Conservation (phyloP, 2,329 filamentous ascomycete genomes). For the Monosporascus sp. region DNA sequence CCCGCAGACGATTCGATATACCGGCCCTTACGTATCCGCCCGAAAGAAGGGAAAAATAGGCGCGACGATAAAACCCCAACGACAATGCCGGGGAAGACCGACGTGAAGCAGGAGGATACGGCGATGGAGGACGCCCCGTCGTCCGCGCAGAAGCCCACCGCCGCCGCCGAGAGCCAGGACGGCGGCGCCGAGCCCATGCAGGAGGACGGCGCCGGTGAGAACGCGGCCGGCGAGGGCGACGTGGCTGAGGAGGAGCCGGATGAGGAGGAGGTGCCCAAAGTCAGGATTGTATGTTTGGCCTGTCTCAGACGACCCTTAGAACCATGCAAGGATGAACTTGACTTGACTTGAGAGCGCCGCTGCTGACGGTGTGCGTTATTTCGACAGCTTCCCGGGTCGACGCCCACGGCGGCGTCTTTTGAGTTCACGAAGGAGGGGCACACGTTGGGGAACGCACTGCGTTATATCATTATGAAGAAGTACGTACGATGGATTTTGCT, state of each 20-base stretch:
- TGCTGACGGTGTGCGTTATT: background rate
- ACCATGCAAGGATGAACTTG: background rate
- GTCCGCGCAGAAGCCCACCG: conserved; percentile 23
- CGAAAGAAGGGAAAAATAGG: background rate
- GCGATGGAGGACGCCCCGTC: conserved; percentile 26
- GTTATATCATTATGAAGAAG: conserved; percentile 99
- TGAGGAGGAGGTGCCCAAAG: conserved; percentile 50
- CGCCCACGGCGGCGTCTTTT: conserved; percentile 86
- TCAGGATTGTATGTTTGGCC: conserved; percentile 52
- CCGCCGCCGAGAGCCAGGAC: conserved; percentile 43
- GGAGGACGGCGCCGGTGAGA: conserved; percentile 23
- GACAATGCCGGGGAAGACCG: conserved; percentile 21
- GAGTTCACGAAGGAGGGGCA: conserved; percentile 93
- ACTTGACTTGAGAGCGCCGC: background rate
- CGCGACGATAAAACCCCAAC: background rate
- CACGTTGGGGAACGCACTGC: conserved; percentile 87
- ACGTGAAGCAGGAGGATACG: conserved; percentile 14
- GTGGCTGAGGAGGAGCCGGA: conserved; percentile 40
- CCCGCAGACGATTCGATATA: background rate
- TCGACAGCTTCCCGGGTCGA: conserved; percentile 72
- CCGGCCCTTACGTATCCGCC: background rate
- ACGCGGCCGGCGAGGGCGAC: conserved; percentile 27
- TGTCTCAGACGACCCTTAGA: conserved; percentile 3
- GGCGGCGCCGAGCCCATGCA: conserved; percentile 26
- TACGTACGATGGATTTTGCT: conserved; percentile 39